Evolutionary conservation across 768 basidiomycete genomes (phyloP).

Genomic region (Ramaria rubella): DNA sequence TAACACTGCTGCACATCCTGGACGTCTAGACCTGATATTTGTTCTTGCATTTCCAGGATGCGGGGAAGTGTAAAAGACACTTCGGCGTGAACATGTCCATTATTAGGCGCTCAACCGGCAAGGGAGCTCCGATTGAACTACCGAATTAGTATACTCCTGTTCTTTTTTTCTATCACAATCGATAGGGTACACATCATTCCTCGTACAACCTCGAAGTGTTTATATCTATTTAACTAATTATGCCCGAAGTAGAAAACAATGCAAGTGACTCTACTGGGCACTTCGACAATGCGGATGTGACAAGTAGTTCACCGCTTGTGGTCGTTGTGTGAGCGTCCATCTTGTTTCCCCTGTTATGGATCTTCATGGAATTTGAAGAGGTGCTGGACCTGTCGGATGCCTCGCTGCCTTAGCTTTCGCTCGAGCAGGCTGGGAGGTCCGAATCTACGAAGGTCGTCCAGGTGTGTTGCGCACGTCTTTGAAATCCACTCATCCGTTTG

Average conservation of each 20-base stretch:
- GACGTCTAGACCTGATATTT: slow-evolving; percentile 16
- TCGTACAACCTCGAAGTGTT: too few relatives aligned
- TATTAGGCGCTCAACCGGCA: not conserved
- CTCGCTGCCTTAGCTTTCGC: slow-evolving; percentile 82
- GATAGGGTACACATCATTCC: too few relatives aligned
- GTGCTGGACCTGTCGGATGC: slow-evolving; percentile 93
- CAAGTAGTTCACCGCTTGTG: not conserved
- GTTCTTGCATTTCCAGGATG: not conserved
- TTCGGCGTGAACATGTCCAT: not conserved
- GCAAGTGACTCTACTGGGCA: not conserved
- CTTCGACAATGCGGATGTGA: not conserved
- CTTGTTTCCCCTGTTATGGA: not conserved
- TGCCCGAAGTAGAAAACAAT: not conserved
- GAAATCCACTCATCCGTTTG: slow-evolving; percentile 15
- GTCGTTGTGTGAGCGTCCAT: slow-evolving; percentile 3
- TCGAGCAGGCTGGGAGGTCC: slow-evolving; percentile 79
- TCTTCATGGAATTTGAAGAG: slow-evolving; percentile 25
- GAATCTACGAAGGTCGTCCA: slow-evolving; percentile 71
- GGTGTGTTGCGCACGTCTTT: slow-evolving; percentile 37
- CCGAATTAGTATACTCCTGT: not conserved
- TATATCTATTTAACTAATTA: not conserved
- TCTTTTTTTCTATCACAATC: too few relatives aligned
- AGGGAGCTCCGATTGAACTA: not conserved
- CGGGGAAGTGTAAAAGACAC: not conserved
- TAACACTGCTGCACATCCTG: slow-evolving; percentile 29